Evolutionary conservation across 1,284 basidiomycete species (phyloP).

Genomic region (Puccinia triticina): DNA sequence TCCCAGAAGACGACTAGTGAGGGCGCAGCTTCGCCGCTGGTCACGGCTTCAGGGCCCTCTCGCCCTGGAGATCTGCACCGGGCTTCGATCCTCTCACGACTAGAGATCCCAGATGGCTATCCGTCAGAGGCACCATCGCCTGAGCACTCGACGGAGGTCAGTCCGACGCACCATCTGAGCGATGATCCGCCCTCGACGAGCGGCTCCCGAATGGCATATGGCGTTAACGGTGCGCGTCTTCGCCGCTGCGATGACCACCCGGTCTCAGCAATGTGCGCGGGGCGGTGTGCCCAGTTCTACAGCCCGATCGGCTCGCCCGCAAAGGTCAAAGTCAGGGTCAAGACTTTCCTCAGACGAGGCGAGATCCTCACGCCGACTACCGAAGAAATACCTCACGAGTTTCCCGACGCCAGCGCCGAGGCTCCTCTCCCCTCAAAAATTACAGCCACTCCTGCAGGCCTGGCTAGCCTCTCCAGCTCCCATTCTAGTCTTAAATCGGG

Average conservation of each 20-base stretch:
- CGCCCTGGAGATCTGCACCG: background rate
- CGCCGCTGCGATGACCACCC: background rate
- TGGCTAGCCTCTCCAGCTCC: too few species aligned
- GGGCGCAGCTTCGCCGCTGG: background rate
- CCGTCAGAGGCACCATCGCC: background rate
- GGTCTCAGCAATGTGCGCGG: background rate
- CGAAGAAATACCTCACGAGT: background rate
- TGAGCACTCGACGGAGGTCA: background rate
- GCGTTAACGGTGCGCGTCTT: conserved; percentile 12
- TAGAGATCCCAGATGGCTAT: background rate
- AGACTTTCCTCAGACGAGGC: conserved; percentile 3
- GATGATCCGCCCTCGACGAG: background rate
- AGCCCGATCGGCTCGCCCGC: conserved; percentile 1
- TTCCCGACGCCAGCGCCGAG: too few species aligned
- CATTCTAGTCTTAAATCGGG: too few species aligned
- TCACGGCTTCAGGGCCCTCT: background rate
- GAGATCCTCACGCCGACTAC: background rate
- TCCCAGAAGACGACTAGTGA: background rate
- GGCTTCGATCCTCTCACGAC: background rate
- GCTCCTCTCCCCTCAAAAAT: too few species aligned
- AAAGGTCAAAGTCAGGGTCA: background rate
- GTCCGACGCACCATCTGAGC: background rate
- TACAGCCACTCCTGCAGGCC: too few species aligned
- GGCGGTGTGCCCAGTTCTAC: background rate
- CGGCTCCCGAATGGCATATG: background rate